Percentiles rank a stretch among this genome's conserved stretches.
Conservation (phyloP, 1,284 basidiomycete genomes). For the Cutaneotrichosporon sp. region DNA sequence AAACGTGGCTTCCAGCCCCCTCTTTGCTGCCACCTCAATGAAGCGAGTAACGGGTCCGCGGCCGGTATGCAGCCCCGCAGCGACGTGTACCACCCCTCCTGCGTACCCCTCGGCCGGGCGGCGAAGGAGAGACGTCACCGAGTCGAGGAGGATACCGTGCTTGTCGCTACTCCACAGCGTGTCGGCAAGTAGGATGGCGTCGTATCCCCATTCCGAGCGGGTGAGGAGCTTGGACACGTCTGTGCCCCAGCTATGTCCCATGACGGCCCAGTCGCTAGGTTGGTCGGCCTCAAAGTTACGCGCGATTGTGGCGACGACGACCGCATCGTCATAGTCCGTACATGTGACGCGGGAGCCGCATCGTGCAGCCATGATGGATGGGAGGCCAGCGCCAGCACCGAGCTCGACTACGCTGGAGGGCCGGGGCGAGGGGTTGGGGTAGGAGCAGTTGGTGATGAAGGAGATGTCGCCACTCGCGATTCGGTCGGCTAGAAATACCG, state of each 20-base stretch:
- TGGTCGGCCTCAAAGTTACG: slow-evolving; percentile 32
- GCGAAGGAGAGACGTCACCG: slow-evolving; percentile 36
- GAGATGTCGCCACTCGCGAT: slow-evolving; percentile 22
- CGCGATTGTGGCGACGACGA: slow-evolving; percentile 32
- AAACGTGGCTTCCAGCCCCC: slow-evolving; percentile 26
- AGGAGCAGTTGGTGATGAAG: neutral
- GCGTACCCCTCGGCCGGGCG: neutral
- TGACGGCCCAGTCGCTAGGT: slow-evolving; percentile 29
- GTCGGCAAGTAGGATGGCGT: slow-evolving; percentile 47
- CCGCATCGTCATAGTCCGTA: slow-evolving; percentile 49
- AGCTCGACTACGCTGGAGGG: slow-evolving; percentile 36
- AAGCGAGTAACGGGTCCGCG: slow-evolving; percentile 47
- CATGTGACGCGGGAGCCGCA: slow-evolving; percentile 32
- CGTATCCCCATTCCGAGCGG: slow-evolving; percentile 29
- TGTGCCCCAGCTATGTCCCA: slow-evolving; percentile 45
- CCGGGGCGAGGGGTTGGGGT: too few relatives aligned
- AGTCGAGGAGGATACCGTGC: slow-evolving; percentile 42
- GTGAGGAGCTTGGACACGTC: slow-evolving; percentile 26
- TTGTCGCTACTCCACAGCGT: slow-evolving; percentile 44
- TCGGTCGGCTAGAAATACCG: slow-evolving; percentile 47
- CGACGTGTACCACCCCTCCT: slow-evolving; percentile 40
- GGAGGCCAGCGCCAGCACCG: slow-evolving; percentile 48
- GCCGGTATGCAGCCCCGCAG: slow-evolving; percentile 51
- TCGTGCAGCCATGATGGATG: slow-evolving; percentile 33
- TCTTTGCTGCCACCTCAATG: slow-evolving; percentile 25